Conservation (phyloP, 176 grass and related monocot genomes). For the Hordeum vulgare region MorexV3_pseudomolecules_assembly NC_058522.1:479124789-479125288, state of each 20-base stretch:
- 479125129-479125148: neutral
- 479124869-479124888: neutral
- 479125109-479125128: neutral
- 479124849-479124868: neutral
- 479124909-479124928: neutral
- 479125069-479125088: constrained; percentile 9
- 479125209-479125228: neutral
- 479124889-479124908: constrained; percentile 26
- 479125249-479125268: neutral
- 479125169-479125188: neutral
- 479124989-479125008: neutral
- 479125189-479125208: neutral
- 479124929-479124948: neutral
- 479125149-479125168: neutral
- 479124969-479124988: neutral
- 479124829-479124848: neutral
- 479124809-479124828: neutral
- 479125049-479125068: neutral
- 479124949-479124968: neutral
- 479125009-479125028: neutral
- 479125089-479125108: constrained; percentile 3
- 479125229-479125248: neutral
- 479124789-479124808: constrained; percentile 1
- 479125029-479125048: constrained; percentile 12
- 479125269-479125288: too few relatives aligned